These are phyloP conservation scores for Cercospora brassicicola DNA, from an alignment of 2,329 filamentous ascomycete species.

Conservation along the genomic window DNA sequence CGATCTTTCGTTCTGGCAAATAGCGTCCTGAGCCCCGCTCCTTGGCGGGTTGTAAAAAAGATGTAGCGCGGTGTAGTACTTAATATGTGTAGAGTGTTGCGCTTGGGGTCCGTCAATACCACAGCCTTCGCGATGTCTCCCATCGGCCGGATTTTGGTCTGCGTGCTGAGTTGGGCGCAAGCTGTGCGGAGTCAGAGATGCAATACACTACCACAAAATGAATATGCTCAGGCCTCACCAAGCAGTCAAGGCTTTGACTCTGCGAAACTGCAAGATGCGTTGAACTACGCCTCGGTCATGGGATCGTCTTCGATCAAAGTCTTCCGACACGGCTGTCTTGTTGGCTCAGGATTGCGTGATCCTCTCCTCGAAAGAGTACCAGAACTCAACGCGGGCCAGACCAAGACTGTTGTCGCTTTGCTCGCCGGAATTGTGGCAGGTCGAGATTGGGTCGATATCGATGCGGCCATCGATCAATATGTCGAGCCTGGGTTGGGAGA, in stretches of 20 bases:
- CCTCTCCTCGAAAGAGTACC: neutral
- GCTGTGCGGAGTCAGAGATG: neutral
- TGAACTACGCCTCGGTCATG: slow-evolving; percentile 1
- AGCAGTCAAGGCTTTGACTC: neutral
- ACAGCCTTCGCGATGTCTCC: neutral
- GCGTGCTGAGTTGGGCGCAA: neutral
- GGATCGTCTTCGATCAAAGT: neutral
- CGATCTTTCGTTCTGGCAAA: neutral
- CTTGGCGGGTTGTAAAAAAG: neutral
- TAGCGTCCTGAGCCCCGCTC: neutral
- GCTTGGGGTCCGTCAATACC: neutral
- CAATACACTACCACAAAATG: neutral
- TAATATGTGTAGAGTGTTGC: neutral
- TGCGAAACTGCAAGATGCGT: neutral
- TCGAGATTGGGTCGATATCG: neutral
- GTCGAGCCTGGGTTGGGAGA: neutral
- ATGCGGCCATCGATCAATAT: neutral
- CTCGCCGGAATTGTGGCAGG: neutral
- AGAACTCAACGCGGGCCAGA: neutral
- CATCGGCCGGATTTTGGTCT: neutral
- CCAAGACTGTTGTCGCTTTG: neutral
- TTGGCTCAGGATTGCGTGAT: neutral
- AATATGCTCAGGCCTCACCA: neutral
- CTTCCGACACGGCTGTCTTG: neutral
- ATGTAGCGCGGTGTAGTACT: neutral